phyloP scores from a whole-genome alignment of 352 stramenopile species.

The Phytophthora pistaciae region DNA sequence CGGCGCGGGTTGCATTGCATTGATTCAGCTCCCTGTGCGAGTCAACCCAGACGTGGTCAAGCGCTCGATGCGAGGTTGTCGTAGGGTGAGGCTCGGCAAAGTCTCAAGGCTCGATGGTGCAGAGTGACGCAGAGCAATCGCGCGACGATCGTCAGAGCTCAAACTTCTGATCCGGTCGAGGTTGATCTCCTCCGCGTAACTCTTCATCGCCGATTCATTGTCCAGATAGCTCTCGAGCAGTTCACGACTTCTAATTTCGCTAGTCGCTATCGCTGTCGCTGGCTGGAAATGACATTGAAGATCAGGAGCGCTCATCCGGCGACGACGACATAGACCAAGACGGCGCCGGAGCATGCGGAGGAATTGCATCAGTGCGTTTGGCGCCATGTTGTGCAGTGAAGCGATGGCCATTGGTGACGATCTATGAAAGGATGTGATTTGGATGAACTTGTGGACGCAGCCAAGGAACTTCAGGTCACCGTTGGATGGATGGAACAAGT shows the following conservation, averaged over 20 bases:
- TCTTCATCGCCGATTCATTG: conserved; percentile 44
- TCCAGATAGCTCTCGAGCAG: conserved; percentile 27
- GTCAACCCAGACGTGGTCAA: neutral
- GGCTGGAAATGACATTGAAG: conserved; percentile 2
- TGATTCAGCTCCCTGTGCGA: neutral
- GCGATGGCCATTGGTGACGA: neutral
- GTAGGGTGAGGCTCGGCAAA: conserved; percentile 25
- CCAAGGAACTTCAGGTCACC: neutral
- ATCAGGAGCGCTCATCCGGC: conserved; percentile 9
- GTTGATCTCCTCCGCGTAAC: conserved; percentile 38
- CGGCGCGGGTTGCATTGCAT: neutral
- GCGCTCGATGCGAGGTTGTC: conserved; percentile 22
- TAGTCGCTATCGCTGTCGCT: conserved; percentile 1
- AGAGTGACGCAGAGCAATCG: conserved; percentile 11
- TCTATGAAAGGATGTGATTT: conserved; percentile 2
- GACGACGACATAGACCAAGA: conserved; percentile 20
- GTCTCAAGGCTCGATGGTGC: conserved; percentile 8
- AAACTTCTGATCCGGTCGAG: conserved; percentile 38
- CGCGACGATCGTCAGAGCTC: conserved; percentile 36
- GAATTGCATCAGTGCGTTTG: conserved; percentile 12
- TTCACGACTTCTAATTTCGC: neutral
- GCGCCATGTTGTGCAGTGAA: conserved; percentile 12
- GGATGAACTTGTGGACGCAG: neutral
- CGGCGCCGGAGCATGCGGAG: conserved; percentile 12
- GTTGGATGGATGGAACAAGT: conserved; percentile 5